These are phyloP conservation scores for Peterozyma toletana DNA, from an alignment of 805 yeast species.

Conservation along the genomic window DNA sequence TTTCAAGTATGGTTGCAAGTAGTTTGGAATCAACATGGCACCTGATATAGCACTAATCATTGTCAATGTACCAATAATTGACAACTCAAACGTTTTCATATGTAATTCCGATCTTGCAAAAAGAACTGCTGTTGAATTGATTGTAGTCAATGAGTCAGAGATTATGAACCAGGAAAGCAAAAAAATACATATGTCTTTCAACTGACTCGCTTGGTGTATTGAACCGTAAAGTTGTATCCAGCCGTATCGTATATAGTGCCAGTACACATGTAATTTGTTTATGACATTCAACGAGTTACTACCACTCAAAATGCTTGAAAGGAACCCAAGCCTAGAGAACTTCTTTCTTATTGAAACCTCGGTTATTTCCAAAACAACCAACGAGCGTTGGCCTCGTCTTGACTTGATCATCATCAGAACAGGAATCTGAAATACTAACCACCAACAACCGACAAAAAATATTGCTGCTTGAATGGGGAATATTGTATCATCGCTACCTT, in stretches of 20 bases:
- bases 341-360: background rate
- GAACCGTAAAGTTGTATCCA: conserved; percentile 54
- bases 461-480: conserved; percentile 52
- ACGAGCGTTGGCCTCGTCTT: conserved; percentile 28
- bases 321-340: background rate
- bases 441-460: conserved; percentile 66
- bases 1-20: conserved; percentile 26
- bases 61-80: conserved; percentile 56
- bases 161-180: conserved; percentile 70
- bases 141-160: conserved; percentile 70
- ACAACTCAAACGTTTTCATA: conserved; percentile 63
- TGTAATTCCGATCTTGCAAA: conserved; percentile 65
- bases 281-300: background rate
- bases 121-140: conserved; percentile 70
- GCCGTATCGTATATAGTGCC: conserved; percentile 43
- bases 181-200: conserved; percentile 61
- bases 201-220: conserved; percentile 47
- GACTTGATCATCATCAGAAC: conserved; percentile 39
- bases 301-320: background rate
- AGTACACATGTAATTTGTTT: conserved; percentile 11
- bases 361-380: background rate
- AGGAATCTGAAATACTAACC: conserved; percentile 68
- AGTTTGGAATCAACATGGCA: conserved; percentile 48
- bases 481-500: conserved; percentile 13
- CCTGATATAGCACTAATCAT: conserved; percentile 65